A percentile compares a stretch with the other conserved stretches of the same genome.
These are phyloP conservation scores for Solanum chacoense DNA, from an alignment of 305 asterid genomes.

Conservation along the genomic window DNA sequence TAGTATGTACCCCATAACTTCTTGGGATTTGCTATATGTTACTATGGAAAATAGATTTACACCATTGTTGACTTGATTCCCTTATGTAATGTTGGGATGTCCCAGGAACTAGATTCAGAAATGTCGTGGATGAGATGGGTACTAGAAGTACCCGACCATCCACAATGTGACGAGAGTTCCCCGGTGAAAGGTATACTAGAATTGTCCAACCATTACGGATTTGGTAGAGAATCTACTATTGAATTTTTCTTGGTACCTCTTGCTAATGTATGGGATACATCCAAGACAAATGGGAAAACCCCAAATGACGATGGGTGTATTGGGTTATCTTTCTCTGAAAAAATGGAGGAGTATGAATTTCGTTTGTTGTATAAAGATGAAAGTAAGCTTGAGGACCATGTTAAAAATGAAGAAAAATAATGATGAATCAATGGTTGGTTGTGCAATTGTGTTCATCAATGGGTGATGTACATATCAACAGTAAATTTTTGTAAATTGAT, in stretches of 20 bases:
- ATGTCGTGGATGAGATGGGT: too few relatives aligned
- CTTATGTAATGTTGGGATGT: too few relatives aligned
- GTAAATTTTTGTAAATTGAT: not conserved
- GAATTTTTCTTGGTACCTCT: not conserved
- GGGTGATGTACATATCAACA: not conserved
- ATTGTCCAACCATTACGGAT: too few relatives aligned
- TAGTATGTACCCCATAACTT: too few relatives aligned
- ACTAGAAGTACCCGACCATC: too few relatives aligned
- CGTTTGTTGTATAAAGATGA: not conserved
- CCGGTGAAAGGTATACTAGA: too few relatives aligned
- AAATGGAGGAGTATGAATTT: not conserved
- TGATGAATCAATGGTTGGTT: not conserved
- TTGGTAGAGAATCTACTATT: not conserved
- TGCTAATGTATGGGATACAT: not conserved
- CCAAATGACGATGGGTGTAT: not conserved
- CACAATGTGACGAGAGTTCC: too few relatives aligned
- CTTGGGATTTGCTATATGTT: too few relatives aligned
- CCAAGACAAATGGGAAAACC: not conserved
- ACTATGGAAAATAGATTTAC: too few relatives aligned
- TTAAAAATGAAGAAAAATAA: too few relatives aligned
- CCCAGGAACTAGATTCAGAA: too few relatives aligned
- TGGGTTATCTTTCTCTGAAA: not conserved
- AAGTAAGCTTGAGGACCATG: not conserved
- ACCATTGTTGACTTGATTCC: too few relatives aligned
- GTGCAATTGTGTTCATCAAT: not conserved